Evolutionary conservation across 2,329 filamentous ascomycete species (phyloP), one percentile per base, ranked within the genome.

Genomic region (Talaromyces sp.): DNA sequence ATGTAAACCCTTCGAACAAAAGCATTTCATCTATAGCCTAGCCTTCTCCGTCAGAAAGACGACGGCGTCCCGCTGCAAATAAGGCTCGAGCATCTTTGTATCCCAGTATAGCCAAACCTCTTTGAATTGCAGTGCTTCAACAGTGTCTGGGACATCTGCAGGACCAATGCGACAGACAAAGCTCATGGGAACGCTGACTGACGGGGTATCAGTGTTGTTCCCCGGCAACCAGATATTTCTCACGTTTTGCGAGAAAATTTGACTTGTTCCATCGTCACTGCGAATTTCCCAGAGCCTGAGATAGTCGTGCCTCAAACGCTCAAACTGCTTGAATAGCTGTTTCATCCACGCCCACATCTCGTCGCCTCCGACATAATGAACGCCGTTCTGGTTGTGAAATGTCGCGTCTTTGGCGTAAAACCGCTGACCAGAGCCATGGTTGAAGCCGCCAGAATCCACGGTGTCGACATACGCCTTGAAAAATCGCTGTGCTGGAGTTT

Each of bases 261-360:
- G 53, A 44, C 28, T 32, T 25, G 54, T 60, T 54, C 44, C 58
- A 54, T 63, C 61, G 2, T 63, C 58, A 27, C 56, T 56, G 4
- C 57, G 53, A 42, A 63, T 39, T 57, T 63, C 61, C 54, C 53
- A 63, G 32, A 62, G 39, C 19, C 33, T 60, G 19, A 53, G 27
- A 42, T 56, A 55, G 54, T 63, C 61, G 49, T 63, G 61, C 28
- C 42, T 53, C 15, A 53, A 13, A 54, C 51, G 47, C 36, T 56
- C 55, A 62, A 63, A 65, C 39, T 60, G 52, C 8, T 56, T 57
- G 57, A 65, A 65, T 36, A 65, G 63, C 27, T 44, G 53, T 25
- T 65, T 65, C 62, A 65, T 65, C 59, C 56, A 63, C 42, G 59
- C 62, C 63, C 53, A 62, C 57, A 63, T 62, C 47, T 65, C 59